phyloP scores from a whole-genome alignment of 139 green algal genomes.

The Chlamydomonas schloesseri region DNA sequence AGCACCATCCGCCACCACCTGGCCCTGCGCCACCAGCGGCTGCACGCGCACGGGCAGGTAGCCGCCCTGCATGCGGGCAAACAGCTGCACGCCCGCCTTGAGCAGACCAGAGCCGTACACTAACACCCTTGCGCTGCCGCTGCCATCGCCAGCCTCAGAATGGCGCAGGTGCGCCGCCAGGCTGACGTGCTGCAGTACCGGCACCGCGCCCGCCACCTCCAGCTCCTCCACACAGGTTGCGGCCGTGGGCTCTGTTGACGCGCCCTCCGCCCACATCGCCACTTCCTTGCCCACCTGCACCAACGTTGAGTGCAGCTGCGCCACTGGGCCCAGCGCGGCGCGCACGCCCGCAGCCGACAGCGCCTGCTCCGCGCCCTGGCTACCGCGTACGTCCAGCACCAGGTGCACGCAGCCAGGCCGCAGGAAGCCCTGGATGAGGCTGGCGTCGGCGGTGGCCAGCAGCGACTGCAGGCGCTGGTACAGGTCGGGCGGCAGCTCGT shows the following conservation, averaged over 20 bases:
- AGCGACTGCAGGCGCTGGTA: slow-evolving; percentile 34
- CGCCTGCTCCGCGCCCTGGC: no score
- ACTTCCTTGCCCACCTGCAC: slow-evolving; percentile 7
- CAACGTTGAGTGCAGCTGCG: not conserved
- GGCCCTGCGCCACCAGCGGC: not conserved
- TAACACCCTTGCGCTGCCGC: not conserved
- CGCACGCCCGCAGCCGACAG: not conserved
- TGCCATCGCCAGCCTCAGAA: no score
- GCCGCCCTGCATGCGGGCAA: slow-evolving; percentile 32
- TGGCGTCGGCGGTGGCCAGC: slow-evolving; percentile 18
- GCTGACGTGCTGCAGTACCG: slow-evolving; percentile 1
- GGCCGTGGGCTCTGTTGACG: not conserved
- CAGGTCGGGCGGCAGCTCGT: slow-evolving; percentile 43
- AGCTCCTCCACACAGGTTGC: not conserved
- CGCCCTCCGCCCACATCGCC: slow-evolving; percentile 5
- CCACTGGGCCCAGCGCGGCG: not conserved
- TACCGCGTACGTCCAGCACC: slow-evolving; percentile 15
- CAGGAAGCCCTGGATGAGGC: slow-evolving; percentile 39
- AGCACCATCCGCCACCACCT: not conserved
- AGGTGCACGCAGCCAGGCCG: slow-evolving; percentile 28
- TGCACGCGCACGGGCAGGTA: not conserved
- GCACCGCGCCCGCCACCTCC: not conserved
- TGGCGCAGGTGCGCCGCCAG: not conserved
- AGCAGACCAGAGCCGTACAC: slow-evolving; percentile 15
- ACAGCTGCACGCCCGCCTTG: not conserved